Base-by-base conservation (phyloP, 2,329 filamentous ascomycete genomes). In the Calonectria naviculata region DNA sequence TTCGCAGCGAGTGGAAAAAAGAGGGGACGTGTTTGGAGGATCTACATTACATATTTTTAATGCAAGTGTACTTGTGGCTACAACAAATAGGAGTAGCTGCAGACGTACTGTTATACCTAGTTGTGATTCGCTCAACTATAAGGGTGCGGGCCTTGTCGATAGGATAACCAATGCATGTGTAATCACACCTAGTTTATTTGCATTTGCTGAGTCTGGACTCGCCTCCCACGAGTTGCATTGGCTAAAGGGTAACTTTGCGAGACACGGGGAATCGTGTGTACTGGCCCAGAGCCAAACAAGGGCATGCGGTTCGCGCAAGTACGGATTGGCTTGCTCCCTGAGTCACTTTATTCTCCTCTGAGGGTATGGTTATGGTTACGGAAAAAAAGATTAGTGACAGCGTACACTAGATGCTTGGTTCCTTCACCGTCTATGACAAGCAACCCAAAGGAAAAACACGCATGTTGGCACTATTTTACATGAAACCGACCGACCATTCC, bases 401-500 rank as follows among this genome's bases (percentile, higher is more conserved):
- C 81, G 80, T 83, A 86, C 78, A 84, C 81, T 83, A 85, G 81
- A 84, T 83, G 82, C 81, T 82, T 79, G 80, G 77, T 77, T 80
- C 80, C 78, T 81, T 82, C 81, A 81, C 81, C 81, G 79, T 87
- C 85, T 88, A 87, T 87, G 81, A 85, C 83, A 82, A 85, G 82
- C 78, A 77, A 80, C 56, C 36, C 36, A 44, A 44, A 81, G 79
- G 75, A 76, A 80, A 78, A 83, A 84, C 83, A 80, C 81, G 80
- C 82, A 80, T 82, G 83, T 84, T 85, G 82, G 82, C 81, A 86
- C 83, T 87, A 87, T 85, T 87, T 83, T 88, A 88, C 87, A 83
- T 84, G 83, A 82, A 79, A 76, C 78, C 78, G 74, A 75, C 72
- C 67, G 56, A 79, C 70, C 74, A 65, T 77, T 67, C 78, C 71